Base-by-base conservation (phyloP, 2,329 filamentous ascomycete species). In the Orbilia brochopaga region DNA sequence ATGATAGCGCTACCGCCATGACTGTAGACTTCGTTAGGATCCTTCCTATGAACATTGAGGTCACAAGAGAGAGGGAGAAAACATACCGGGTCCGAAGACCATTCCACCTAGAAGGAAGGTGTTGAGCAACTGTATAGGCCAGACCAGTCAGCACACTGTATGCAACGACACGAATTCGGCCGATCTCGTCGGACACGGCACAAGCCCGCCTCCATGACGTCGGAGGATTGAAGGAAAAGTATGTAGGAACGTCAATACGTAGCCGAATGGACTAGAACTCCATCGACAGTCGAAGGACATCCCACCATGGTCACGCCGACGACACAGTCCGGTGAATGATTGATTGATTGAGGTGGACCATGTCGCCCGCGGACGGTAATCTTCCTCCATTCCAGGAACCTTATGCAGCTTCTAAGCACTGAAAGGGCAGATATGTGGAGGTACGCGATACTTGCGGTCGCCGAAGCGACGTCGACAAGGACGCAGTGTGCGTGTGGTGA, bases 371-470 rank as follows among this genome's bases (percentile, higher is more conserved):
- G 60, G 54, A 57, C 54, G 51, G 67, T 52, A 60, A 72, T 72
- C 67, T 72, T 55, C 67, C 67, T 72, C 67, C 67, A 72, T 72
- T 72, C 67, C 67, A 72, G 67, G 67, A 72, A 72, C 67, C 67
- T 65, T 72, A 60, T 72, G 60, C 67, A 72, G 67, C 67, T 72
- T 72, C 67, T 72, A 72, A 72, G 67, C 67, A 72, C 67, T 72
- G 67, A 65, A 72, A 65, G 67, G 67, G 67, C 67, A 72, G 67
- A 72, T 72, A 65, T 72, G 66, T 72, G 67, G 67, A 72, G 67
- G 67, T 72, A 27, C 44, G 21, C 40, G 5, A 23, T 10, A 24
- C 40, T 13, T 52, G 23, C 27, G 8, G 3, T n/a, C 2, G n/a
- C n/a, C 6, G 10, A 17, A 37, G 35, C 19, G 35, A 56, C 2